phyloP scores from a whole-genome alignment of 2,329 filamentous ascomycete genomes.

The Fusarium lyarnte region DNA sequence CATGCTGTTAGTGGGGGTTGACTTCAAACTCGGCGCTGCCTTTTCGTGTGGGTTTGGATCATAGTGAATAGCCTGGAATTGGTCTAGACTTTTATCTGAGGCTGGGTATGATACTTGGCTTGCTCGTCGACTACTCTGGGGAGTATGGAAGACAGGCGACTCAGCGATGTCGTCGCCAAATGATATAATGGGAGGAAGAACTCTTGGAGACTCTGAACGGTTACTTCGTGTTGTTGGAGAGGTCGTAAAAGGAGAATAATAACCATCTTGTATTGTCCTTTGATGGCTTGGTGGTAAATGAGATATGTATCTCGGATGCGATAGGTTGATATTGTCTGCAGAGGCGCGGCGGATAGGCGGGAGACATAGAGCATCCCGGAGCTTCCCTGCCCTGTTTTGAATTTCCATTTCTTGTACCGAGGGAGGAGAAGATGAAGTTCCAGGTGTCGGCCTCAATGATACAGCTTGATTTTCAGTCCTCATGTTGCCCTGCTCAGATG shows the following conservation, averaged over 20 bases:
- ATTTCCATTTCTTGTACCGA: not conserved
- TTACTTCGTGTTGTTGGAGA: not conserved
- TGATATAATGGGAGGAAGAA: not conserved
- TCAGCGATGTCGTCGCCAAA: not conserved
- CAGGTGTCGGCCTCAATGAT: not conserved
- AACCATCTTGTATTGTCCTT: not conserved
- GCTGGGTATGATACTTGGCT: not conserved
- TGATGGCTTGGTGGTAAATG: not conserved
- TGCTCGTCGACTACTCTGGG: not conserved
- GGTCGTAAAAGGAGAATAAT: not conserved
- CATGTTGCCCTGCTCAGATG: not conserved
- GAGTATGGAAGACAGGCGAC: not conserved
- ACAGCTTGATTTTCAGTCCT: not conserved
- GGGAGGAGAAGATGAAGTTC: not conserved
- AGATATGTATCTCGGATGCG: not conserved
- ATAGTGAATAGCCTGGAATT: not conserved
- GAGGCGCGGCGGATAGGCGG: not conserved
- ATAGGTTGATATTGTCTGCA: not conserved
- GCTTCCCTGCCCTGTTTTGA: not conserved
- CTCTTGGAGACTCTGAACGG: not conserved
- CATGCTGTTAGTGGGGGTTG: not conserved
- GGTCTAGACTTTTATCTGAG: not conserved
- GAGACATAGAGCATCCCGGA: not conserved
- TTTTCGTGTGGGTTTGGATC: not conserved
- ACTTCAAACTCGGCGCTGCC: not conserved